phyloP scores from a whole-genome alignment of 768 basidiomycete genomes.

The Steccherinum ochraceum region DNA sequence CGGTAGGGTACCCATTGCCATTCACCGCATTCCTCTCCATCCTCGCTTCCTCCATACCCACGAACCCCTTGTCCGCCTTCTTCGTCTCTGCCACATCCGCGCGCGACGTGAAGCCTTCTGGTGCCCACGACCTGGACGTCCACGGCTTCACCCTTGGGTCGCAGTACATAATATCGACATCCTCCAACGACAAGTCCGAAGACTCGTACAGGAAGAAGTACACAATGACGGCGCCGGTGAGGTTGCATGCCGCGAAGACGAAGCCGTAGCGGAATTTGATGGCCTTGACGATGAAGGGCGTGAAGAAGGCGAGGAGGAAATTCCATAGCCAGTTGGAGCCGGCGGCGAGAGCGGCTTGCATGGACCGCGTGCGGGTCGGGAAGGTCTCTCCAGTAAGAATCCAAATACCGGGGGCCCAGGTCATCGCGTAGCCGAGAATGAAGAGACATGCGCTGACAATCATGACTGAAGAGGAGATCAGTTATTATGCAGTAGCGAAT shows the following conservation, averaged over 20 bases:
- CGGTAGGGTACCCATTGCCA: neutral
- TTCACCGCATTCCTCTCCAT: slow-evolving; percentile 17
- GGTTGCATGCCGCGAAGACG: slow-evolving; percentile 64
- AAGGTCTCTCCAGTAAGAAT: slow-evolving; percentile 76
- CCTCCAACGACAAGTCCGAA: slow-evolving; percentile 59
- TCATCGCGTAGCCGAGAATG: slow-evolving; percentile 65
- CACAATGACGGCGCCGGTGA: slow-evolving; percentile 52
- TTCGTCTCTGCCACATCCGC: slow-evolving; percentile 39
- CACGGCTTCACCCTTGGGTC: slow-evolving; percentile 61
- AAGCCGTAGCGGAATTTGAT: slow-evolving; percentile 64
- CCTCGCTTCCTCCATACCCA: slow-evolving; percentile 19
- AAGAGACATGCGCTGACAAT: slow-evolving; percentile 61
- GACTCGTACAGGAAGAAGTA: slow-evolving; percentile 76
- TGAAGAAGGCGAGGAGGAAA: slow-evolving; percentile 71
- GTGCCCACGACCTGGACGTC: slow-evolving; percentile 57
- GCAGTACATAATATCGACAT: slow-evolving; percentile 61
- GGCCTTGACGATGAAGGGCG: slow-evolving; percentile 57
- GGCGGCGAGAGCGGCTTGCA: slow-evolving; percentile 64
- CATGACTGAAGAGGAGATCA: slow-evolving; percentile 18
- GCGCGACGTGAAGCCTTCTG: slow-evolving; percentile 44
- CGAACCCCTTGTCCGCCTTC: slow-evolving; percentile 30
- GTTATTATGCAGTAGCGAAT: neutral
- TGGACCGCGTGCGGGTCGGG: slow-evolving; percentile 64
- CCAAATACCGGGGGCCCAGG: slow-evolving; percentile 75
- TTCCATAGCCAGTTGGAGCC: slow-evolving; percentile 65